Conservation (phyloP, 106 monocot genomes). For the Dactylorhiza incarnata region DNA sequence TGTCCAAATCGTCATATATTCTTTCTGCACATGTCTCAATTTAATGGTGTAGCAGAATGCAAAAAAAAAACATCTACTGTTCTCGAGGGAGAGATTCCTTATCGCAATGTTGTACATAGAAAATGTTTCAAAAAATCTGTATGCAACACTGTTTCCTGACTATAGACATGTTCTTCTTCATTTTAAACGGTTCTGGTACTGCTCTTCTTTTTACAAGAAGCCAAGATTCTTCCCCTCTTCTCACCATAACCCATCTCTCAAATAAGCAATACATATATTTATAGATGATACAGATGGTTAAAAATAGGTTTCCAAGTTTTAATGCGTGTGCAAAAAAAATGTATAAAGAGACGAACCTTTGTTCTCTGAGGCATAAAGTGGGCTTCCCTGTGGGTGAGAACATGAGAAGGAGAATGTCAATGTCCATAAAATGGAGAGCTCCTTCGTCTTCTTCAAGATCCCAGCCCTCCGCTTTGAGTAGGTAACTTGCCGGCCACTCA, state of each 20-base stretch:
- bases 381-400: slow-evolving; percentile 71
- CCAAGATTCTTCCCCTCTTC: background rate
- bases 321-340: background rate
- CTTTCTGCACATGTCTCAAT: too few relatives aligned
- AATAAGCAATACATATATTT: background rate
- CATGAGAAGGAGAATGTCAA: slow-evolving; percentile 63
- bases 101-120: too few relatives aligned
- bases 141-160: background rate
- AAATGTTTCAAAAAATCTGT: background rate
- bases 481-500: slow-evolving; percentile 54
- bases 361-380: slow-evolving; percentile 62
- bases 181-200: background rate
- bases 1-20: too few relatives aligned
- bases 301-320: background rate
- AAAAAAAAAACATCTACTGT: too few relatives aligned
- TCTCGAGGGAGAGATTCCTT: too few relatives aligned
- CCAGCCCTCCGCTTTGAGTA: slow-evolving; percentile 71
- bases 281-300: background rate
- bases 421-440: slow-evolving; percentile 79
- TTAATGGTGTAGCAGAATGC: too few relatives aligned
- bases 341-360: slow-evolving; percentile 26
- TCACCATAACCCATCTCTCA: background rate
- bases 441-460: slow-evolving; percentile 73
- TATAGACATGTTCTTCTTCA: background rate
- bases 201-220: background rate